A percentile compares a stretch with the other conserved stretches of the same genome.
These are phyloP conservation scores for Penicillium antarcticum DNA, from an alignment of 495 filamentous ascomycete species.

Conservation along the genomic window DNA sequence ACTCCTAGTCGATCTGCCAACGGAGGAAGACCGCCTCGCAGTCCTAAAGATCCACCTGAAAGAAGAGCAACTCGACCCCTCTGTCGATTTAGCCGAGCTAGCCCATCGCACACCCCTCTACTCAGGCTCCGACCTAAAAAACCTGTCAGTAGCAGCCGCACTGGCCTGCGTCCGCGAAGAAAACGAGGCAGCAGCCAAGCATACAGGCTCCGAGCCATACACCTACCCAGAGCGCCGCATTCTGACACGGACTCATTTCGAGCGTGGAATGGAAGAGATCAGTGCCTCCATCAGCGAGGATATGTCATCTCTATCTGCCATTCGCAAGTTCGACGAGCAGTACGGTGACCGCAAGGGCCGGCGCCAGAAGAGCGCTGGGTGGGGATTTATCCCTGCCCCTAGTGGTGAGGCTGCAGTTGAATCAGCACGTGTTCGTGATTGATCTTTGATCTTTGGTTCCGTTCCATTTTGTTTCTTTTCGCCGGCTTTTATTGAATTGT, in stretches of 20 bases:
- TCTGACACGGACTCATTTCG: constrained; percentile 68
- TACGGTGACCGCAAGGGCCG: constrained; percentile 84
- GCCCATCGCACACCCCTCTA: constrained; percentile 83
- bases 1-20: constrained; percentile 84
- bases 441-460: constrained; percentile 14
- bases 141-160: constrained; percentile 85
- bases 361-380: constrained; percentile 54
- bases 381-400: constrained; percentile 38
- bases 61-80: constrained; percentile 65
- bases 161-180: constrained; percentile 86
- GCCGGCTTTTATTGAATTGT: background rate
- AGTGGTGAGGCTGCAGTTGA: constrained; percentile 25
- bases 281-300: constrained; percentile 92
- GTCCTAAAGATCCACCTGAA: constrained; percentile 86
- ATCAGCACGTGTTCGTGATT: constrained; percentile 40
- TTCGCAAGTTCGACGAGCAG: constrained; percentile 93
- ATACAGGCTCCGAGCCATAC: constrained; percentile 48
- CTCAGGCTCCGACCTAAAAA: constrained; percentile 95
- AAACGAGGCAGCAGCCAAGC: constrained; percentile 57
- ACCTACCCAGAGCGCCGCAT: constrained; percentile 65
- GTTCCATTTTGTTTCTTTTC: background rate
- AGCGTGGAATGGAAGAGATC: constrained; percentile 83
- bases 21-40: constrained; percentile 67
- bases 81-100: constrained; percentile 67
- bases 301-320: constrained; percentile 80